Evolutionary conservation across 1,139 yeast species (phyloP).

Genomic region (Meyerozyma guilliermondii): DNA sequence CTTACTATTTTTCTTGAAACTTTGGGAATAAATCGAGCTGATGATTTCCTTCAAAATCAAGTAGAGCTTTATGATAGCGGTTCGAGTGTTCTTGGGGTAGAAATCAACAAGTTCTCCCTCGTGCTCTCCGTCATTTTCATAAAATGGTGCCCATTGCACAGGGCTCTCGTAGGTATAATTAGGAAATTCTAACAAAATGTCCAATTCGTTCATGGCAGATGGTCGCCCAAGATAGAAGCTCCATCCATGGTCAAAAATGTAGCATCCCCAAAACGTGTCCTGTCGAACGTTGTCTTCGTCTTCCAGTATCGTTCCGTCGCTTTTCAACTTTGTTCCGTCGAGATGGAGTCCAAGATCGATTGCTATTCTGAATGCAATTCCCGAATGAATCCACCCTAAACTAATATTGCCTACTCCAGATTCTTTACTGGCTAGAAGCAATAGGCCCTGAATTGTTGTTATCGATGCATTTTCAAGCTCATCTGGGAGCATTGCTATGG

Average conservation of each 20-base stretch:
- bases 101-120: constrained; percentile 2
- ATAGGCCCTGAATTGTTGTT: constrained; percentile 10
- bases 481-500: constrained; percentile 8
- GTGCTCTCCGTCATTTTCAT: background rate
- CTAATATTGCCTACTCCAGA: constrained; percentile 8
- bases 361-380: constrained; percentile 10
- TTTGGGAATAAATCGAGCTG: constrained; percentile 2
- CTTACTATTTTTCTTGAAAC: constrained; percentile 3
- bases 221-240: constrained; percentile 10
- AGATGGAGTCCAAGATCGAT: constrained; percentile 10
- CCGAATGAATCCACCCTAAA: constrained; percentile 11
- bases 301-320: constrained; percentile 6
- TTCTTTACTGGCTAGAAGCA: constrained; percentile 9
- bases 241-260: constrained; percentile 11
- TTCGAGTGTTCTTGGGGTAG: constrained; percentile 7
- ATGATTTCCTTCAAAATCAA: constrained; percentile 7
- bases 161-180: constrained; percentile 4
- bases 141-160: background rate
- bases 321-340: constrained; percentile 4
- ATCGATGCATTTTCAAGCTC: constrained; percentile 9
- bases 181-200: constrained; percentile 7
- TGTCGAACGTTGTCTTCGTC: constrained; percentile 7
- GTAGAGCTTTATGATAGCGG: constrained; percentile 7
- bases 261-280: constrained; percentile 12
- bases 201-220: constrained; percentile 6